Evolutionary conservation across 164 flowering plant genomes (phyloP).

Genomic region (Chimonanthus praecox): DNA sequence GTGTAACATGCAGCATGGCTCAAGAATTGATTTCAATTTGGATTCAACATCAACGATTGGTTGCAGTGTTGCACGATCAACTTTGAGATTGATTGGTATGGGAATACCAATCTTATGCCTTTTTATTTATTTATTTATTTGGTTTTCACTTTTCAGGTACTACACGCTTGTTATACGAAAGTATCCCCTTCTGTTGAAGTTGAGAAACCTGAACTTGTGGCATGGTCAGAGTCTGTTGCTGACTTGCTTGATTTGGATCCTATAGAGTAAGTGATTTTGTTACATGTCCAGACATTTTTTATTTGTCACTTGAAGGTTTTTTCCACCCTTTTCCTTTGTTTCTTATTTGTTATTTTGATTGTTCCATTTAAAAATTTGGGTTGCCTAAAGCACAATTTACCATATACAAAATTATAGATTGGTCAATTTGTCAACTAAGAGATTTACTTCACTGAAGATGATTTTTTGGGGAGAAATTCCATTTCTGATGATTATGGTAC

Average conservation of each 20-base stretch:
- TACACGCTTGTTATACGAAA: constrained; percentile 86
- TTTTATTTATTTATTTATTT: not conserved
- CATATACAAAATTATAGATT: not conserved
- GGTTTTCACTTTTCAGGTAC: constrained; percentile 43
- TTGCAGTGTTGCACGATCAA: not conserved
- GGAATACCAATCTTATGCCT: not conserved
- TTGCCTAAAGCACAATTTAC: not conserved
- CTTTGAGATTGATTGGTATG: not conserved
- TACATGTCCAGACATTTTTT: not conserved
- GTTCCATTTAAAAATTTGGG: not conserved
- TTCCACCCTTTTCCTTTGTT: not conserved
- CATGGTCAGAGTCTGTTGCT: constrained; percentile 88
- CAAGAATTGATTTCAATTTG: not conserved
- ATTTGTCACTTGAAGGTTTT: not conserved
- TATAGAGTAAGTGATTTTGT: constrained; percentile 64
- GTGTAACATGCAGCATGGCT: too few species aligned
- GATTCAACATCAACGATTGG: not conserved
- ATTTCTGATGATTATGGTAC: not conserved
- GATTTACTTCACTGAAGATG: too few species aligned
- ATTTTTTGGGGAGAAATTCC: not conserved
- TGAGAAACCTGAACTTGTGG: constrained; percentile 88
- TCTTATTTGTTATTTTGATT: not conserved
- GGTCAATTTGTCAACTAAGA: too few species aligned
- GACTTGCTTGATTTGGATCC: constrained; percentile 86
- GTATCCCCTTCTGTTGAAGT: constrained; percentile 85